Conservation (phyloP, 176 grass and related monocot species). For the Pharus latifolius region DNA sequence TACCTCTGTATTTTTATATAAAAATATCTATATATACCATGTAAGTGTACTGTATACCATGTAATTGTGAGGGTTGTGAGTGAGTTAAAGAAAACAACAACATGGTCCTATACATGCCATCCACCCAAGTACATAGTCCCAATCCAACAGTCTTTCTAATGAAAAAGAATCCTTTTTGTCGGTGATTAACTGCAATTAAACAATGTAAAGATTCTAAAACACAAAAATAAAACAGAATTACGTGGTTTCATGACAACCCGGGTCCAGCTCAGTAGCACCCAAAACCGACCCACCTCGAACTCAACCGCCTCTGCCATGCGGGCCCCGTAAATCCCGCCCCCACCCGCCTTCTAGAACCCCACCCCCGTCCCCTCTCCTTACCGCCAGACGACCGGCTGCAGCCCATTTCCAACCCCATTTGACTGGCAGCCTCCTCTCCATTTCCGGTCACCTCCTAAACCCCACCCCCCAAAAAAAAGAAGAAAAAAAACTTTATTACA, state of each 20-base stretch:
- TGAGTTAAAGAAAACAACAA: no score
- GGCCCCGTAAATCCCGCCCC: not conserved
- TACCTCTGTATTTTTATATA: no score
- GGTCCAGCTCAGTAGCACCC: constrained; percentile 24
- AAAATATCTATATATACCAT: no score
- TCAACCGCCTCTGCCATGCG: not conserved
- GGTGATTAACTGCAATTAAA: constrained; percentile 1
- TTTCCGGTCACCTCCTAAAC: not conserved
- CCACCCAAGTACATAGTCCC: no score
- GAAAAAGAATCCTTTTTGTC: constrained; percentile 5
- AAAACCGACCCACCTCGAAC: not conserved
- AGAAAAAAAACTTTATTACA: not conserved
- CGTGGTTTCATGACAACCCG: not conserved
- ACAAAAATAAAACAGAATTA: not conserved
- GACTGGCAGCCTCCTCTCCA: constrained; percentile 22
- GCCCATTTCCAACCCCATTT: not conserved
- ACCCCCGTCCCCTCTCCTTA: not conserved
- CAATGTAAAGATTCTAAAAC: not conserved
- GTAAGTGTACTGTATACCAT: no score
- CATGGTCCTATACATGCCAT: no score
- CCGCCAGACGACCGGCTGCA: constrained; percentile 17
- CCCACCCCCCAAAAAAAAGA: not conserved
- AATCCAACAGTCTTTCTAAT: no score
- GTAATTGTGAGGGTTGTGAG: no score
- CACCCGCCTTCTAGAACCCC: constrained; percentile 11